Conservation (phyloP, 176 grass and related monocot species). For the Oryza coarctata region DNA sequence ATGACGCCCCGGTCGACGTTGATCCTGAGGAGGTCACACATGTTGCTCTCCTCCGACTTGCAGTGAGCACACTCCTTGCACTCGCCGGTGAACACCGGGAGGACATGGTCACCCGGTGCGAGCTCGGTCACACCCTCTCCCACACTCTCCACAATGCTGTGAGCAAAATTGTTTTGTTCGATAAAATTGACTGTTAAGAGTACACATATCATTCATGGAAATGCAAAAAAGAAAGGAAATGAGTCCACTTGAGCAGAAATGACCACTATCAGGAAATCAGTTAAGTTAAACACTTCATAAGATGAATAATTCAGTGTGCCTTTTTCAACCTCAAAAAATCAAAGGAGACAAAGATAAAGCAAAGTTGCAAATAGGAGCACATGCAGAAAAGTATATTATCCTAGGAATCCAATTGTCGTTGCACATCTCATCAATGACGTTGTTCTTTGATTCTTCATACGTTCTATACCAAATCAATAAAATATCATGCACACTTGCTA, state of each 20-base stretch:
- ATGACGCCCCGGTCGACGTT: constrained; percentile 76
- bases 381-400: background rate
- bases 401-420: background rate
- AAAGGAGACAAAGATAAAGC: background rate
- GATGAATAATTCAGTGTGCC: background rate
- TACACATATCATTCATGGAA: background rate
- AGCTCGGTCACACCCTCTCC: constrained; percentile 74
- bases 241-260: background rate
- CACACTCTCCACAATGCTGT: constrained; percentile 78
- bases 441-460: background rate
- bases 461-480: background rate
- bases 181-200: background rate
- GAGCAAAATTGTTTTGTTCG: background rate
- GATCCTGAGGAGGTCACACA: constrained; percentile 86
- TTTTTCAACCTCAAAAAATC: background rate
- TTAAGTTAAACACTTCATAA: background rate
- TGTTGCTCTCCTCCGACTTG: constrained; percentile 86
- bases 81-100: constrained; percentile 84
- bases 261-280: background rate
- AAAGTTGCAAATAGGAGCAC: background rate
- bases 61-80: constrained; percentile 89
- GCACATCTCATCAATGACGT: background rate
- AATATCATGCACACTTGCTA: constrained; percentile 8
- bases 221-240: background rate
- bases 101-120: constrained; percentile 74